These are phyloP conservation scores for Alternaria ethzedia DNA, from an alignment of 2,329 filamentous ascomycete species.

Conservation along the genomic window DNA sequence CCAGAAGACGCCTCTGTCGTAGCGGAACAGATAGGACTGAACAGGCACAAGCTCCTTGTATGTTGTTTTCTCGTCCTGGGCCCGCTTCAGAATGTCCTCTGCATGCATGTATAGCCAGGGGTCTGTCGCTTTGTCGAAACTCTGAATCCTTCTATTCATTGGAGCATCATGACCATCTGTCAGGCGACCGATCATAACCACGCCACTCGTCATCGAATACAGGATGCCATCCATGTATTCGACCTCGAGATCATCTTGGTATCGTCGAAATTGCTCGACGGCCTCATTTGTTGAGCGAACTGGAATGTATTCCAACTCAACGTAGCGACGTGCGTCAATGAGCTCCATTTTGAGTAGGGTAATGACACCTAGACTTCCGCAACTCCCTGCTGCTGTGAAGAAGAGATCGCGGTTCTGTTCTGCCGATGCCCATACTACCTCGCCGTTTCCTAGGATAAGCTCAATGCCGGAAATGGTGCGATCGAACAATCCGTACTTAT, in stretches of 20 bases:
- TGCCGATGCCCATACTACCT: conserved; percentile 57
- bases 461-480: conserved; percentile 67
- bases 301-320: conserved; percentile 68
- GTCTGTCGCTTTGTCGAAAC: conserved; percentile 66
- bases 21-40: conserved; percentile 64
- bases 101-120: conserved; percentile 79
- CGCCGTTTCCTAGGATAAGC: conserved; percentile 66
- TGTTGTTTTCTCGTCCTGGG: conserved; percentile 4
- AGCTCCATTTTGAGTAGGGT: conserved; percentile 67
- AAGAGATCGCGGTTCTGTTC: conserved; percentile 61
- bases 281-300: conserved; percentile 58
- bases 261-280: conserved; percentile 56
- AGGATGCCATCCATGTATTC: conserved; percentile 75
- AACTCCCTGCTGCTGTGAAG: conserved; percentile 63
- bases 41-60: conserved; percentile 54
- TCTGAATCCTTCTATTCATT: conserved; percentile 41
- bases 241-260: conserved; percentile 49
- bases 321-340: conserved; percentile 60
- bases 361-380: conserved; percentile 67
- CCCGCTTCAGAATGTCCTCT: conserved; percentile 40
- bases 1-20: conserved; percentile 72
- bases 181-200: conserved; percentile 67
- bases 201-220: conserved; percentile 62
- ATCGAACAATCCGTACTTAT: conserved; percentile 71
- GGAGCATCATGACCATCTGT: conserved; percentile 51